Base-by-base conservation (phyloP, 2,329 filamentous ascomycete species). In the Trichocomaceae sp. region DNA sequence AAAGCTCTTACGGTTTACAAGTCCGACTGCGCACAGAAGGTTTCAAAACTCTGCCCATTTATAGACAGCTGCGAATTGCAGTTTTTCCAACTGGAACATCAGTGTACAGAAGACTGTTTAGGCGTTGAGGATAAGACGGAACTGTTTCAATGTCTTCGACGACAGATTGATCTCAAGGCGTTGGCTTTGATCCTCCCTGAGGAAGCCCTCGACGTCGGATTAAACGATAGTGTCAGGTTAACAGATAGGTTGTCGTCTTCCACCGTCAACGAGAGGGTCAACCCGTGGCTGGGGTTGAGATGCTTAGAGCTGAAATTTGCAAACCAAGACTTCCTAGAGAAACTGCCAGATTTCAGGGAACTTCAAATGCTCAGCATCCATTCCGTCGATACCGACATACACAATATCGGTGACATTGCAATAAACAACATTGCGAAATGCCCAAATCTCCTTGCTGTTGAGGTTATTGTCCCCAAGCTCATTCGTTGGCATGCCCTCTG, bases 391-490 rank as follows among this genome's bases (percentile, higher is more conserved):
- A 9, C 8, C 6, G 15, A 17, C 29, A 23, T 7, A 6, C 47
- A 15, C 17, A 17, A n/a, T 51, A 20, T 42, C 23, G 26, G 29
- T 17, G 39, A 35, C 6, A 22, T 23, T 9, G 22, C 19, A 44
- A 19, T 37, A 1, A 4, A 29, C 20, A 53, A 47, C 23, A 48
- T 53, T 53, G 44, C 5, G 23, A 47, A 53, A 47, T 53, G 35
- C 33, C 20, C 10, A 13, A 23, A 48, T 17, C 33, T 53, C n/a
- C 17, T 15, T 9, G 44, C 46, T 19, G 47, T 53, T n/a, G 17
- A 53, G 7, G 10, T 53, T 15, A 19, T 17, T 15, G 9, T 51
- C 39, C 23, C n/a, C 20, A n/a, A 33, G 12, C n/a, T 39, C 17
- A n/a, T 31, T 22, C 2, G 33, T 10, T 19, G 23, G 35, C 20